Evolutionary conservation across 2,329 filamentous ascomycete genomes (phyloP).

Genomic region (Pleurostoma richardsiae): DNA sequence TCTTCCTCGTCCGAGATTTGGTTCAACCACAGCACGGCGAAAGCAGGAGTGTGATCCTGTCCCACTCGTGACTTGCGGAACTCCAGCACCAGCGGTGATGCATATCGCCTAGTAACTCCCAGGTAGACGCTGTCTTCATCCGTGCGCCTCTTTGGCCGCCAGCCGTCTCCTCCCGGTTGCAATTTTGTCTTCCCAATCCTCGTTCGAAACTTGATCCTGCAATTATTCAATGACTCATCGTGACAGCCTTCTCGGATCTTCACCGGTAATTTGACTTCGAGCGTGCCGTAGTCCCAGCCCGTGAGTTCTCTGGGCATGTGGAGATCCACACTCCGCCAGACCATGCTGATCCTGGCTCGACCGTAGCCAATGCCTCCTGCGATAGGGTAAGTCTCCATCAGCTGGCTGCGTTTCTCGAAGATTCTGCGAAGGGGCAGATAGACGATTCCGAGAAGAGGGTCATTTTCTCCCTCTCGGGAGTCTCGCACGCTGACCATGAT

Average conservation of each 20-base stretch:
- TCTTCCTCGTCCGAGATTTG: constrained; percentile 66
- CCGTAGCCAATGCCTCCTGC: constrained; percentile 71
- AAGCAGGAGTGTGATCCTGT: constrained; percentile 52
- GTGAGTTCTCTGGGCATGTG: constrained; percentile 52
- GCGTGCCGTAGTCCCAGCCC: constrained; percentile 69
- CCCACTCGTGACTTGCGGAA: constrained; percentile 52
- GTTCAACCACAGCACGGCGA: constrained; percentile 63
- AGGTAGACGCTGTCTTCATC: constrained; percentile 40
- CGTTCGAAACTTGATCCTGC: constrained; percentile 56
- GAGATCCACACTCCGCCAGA: constrained; percentile 66
- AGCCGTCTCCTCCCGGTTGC: constrained; percentile 43
- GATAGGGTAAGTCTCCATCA: constrained; percentile 62
- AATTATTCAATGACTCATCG: constrained; percentile 2
- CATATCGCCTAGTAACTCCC: constrained; percentile 57
- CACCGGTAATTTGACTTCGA: constrained; percentile 49
- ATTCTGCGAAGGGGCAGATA: constrained; percentile 60
- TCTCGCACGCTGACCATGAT: constrained; percentile 66
- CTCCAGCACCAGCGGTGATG: constrained; percentile 48
- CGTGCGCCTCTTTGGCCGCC: constrained; percentile 43
- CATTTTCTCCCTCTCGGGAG: constrained; percentile 62
- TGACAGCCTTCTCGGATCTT: constrained; percentile 12
- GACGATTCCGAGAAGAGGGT: constrained; percentile 65
- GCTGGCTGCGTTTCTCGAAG: constrained; percentile 57
- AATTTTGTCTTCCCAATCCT: constrained; percentile 54
- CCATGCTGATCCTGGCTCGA: constrained; percentile 62